Conservation (phyloP, 768 basidiomycete species). For the Galerina sulciceps region DNA sequence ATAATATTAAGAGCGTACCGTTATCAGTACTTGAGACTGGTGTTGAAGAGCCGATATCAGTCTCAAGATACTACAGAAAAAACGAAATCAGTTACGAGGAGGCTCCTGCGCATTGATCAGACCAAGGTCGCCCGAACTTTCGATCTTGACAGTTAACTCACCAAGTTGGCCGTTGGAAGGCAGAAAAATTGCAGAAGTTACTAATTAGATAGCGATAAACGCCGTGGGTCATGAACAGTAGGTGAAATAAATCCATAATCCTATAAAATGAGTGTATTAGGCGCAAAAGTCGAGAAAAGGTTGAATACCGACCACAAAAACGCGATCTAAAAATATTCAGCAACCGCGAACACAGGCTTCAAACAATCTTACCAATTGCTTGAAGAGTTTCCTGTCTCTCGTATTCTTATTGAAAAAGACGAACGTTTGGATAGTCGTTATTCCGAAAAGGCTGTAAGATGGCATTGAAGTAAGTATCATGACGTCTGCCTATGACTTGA, state of each 20-base stretch:
- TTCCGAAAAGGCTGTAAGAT: slow-evolving; percentile 22
- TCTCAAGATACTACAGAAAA: background rate
- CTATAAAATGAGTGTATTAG: background rate
- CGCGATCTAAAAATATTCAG: slow-evolving; percentile 13
- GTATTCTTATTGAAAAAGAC: slow-evolving; percentile 22
- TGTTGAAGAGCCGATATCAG: too few relatives aligned
- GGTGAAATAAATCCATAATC: slow-evolving; percentile 23
- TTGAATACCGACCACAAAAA: slow-evolving; percentile 20
- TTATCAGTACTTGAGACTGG: slow-evolving; percentile 26
- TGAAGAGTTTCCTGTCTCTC: slow-evolving; percentile 21
- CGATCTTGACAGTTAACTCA: background rate
- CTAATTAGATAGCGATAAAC: slow-evolving; percentile 23
- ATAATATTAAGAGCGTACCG: slow-evolving; percentile 11
- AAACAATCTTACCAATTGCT: slow-evolving; percentile 13
- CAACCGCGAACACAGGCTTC: background rate
- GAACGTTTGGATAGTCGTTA: slow-evolving; percentile 23
- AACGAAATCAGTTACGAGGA: slow-evolving; percentile 13
- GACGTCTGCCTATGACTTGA: background rate
- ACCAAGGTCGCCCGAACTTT: background rate
- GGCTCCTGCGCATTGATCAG: slow-evolving; percentile 13
- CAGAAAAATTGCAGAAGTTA: slow-evolving; percentile 16
- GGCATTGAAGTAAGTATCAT: background rate
- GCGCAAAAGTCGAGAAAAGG: background rate
- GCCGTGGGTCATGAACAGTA: slow-evolving; percentile 26
- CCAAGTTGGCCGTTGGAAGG: slow-evolving; percentile 23